A percentile compares a stretch with the other conserved stretches of the same genome.
phyloP scores from a whole-genome alignment of 768 basidiomycete genomes.

The Hygrophoropsis aurantiaca region DNA sequence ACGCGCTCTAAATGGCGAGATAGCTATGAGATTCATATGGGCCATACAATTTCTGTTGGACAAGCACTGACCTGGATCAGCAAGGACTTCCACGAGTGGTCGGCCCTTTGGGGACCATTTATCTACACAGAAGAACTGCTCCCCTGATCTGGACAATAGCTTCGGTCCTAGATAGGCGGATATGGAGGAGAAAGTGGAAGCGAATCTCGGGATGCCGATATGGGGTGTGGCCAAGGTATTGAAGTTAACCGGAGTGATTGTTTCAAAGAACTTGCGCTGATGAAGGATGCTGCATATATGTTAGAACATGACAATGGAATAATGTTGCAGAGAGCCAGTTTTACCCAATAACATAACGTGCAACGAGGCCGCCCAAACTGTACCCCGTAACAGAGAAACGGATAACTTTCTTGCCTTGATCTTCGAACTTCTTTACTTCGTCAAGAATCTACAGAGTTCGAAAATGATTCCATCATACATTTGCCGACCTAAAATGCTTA shows the following conservation, averaged over 20 bases:
- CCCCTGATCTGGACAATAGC: constrained; percentile 75
- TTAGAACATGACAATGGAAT: constrained; percentile 1
- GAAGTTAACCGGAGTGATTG: constrained; percentile 75
- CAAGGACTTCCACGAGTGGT: constrained; percentile 73
- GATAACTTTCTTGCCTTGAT: constrained; percentile 56
- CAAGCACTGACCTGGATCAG: constrained; percentile 63
- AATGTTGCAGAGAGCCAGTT: constrained; percentile 13
- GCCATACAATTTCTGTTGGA: not conserved
- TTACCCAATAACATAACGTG: constrained; percentile 75
- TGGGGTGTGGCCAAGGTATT: constrained; percentile 84
- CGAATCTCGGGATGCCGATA: constrained; percentile 68
- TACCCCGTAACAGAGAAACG: constrained; percentile 79
- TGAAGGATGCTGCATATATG: constrained; percentile 50
- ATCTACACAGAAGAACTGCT: constrained; percentile 75
- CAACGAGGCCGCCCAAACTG: constrained; percentile 76
- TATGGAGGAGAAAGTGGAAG: constrained; percentile 56
- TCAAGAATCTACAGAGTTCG: constrained; percentile 47
- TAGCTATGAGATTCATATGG: not conserved
- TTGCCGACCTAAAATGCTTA: not conserved
- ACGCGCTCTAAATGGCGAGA: constrained; percentile 55
- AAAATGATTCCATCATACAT: constrained; percentile 4
- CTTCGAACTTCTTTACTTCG: constrained; percentile 52
- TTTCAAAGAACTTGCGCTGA: constrained; percentile 69
- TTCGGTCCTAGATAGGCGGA: constrained; percentile 59
- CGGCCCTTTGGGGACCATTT: constrained; percentile 68